Base-by-base conservation (phyloP, 495 filamentous ascomycete genomes). In the Trichoderma virens region DNA sequence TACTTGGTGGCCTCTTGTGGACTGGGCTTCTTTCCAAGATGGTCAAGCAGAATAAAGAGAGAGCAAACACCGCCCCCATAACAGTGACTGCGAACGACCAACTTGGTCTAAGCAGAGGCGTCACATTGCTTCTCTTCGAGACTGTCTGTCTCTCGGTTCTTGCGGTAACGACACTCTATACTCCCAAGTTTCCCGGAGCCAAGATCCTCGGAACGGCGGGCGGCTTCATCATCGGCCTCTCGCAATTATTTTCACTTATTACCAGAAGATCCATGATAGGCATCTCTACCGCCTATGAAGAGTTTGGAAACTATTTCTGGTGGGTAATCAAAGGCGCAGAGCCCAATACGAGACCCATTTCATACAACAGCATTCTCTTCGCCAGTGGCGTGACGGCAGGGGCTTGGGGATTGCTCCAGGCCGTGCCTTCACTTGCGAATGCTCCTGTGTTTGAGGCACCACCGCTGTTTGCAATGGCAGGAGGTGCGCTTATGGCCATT, bases 231-330 rank as follows among this genome's bases (percentile, higher is more conserved):
- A 80, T 86, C 45, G 83, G 77, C 0, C 69, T 68, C 0, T 76
- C 80, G 16, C 84, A 86, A 65, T 62, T 78, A 1, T 63, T 75
- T 6, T 82, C 78, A 23, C 62, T 82, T n/a, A 18, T 79, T 3
- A 56, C 78, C 35, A 74, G 78, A 18, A 67, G 67, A 7, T 69
- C 68, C 31, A 71, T 83, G 41, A 66, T 86, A 20, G 84, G 83
- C 38, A 78, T 80, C n/a, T 82, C 80, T 20, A 73, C 73, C 14
- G 75, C 76, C 1, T 85, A 79, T 59, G 83, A 85, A 64, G 77
- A 85, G 64, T 65, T 79, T 23, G 82, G 82, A 2, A 73, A 75
- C 38, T 76, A 73, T 67, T 69, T 84, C 66, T 77, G 72, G 73
- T 73, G 75, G 67, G 9, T 70, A 5, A 38, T 71, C 38, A 67